A percentile compares a stretch with the other conserved stretches of the same genome.
Conservation (phyloP, 148 eudicot species). For the Cornus controversa region DNA sequence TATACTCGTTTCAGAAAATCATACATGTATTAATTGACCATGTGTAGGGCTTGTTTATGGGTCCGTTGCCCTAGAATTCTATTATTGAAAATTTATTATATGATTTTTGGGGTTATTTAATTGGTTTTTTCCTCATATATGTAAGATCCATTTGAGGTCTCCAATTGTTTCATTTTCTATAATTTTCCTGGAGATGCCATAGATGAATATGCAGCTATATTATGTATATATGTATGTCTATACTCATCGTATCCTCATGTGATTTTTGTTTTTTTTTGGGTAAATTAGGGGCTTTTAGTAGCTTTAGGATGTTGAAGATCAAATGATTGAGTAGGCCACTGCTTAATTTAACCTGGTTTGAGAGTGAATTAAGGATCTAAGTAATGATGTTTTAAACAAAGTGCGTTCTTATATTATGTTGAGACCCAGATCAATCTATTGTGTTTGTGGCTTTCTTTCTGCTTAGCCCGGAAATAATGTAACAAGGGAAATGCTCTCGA, state of each 20-base stretch:
- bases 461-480: neutral
- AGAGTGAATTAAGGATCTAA: neutral
- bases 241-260: neutral
- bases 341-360: neutral
- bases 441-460: neutral
- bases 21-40: neutral
- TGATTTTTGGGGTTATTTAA: too few relatives aligned
- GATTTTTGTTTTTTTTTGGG: neutral
- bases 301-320: too few relatives aligned
- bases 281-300: neutral
- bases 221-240: neutral
- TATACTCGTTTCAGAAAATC: neutral
- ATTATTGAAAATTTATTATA: neutral
- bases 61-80: neutral
- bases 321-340: too few relatives aligned
- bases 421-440: too few relatives aligned
- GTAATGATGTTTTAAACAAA: neutral
- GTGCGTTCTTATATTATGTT: too few relatives aligned
- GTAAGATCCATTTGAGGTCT: neutral
- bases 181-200: too few relatives aligned
- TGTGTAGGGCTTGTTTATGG: too few relatives aligned
- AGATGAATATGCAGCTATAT: neutral
- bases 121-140: neutral
- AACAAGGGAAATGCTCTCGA: neutral
- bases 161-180: neutral